Evolutionary conservation across 2,329 filamentous ascomycete genomes (phyloP), one percentile per base, ranked within the genome.

Genomic region (Cladosporium halotolerans): DNA sequence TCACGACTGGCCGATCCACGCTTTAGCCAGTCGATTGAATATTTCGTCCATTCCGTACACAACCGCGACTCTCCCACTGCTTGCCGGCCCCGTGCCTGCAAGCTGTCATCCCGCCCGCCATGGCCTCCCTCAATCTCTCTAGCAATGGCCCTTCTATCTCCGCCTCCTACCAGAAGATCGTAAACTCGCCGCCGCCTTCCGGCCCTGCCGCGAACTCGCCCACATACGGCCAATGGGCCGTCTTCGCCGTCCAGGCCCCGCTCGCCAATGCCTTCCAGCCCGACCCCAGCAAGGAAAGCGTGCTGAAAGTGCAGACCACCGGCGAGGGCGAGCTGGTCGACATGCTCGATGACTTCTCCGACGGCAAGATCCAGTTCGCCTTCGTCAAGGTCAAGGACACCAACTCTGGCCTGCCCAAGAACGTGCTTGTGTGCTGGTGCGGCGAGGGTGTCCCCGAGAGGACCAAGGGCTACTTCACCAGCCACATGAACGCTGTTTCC

Each of bases 401-500:
- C 52, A 99, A 99, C 71, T 89, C 87, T 2, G 76, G 79, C 18
- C 81, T 99, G 13, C 90, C 92, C 46, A 99, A 99, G 77, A 88
- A 85, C 69, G 89, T 95, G 55, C 79, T 99, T 61, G 89, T 99
- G 68, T 91, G 88, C 61, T 99, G 93, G 87, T 99, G 93, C 70
- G 93, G 93, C 61, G 92, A 95, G 67, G 93, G 93, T 63, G 93
- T 99, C 13, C 93, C 93, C n/a, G 93, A 99, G 74, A 81, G 92
- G 65, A 97, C 92, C 57, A 99, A 97, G 74, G 93, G 93, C 60
- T 97, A 97, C 74, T 99, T 99, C 70, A 96, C 89, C 61, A 96
- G 90, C 73, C 92, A 99, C 73, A 77, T 93, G 45, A 85, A 87
- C 56, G 86, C 89, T 45, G 90, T 97, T 36, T 85, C 90, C 57